Evolutionary conservation across 2,329 filamentous ascomycete genomes (phyloP).

Genomic region (Pezicula neosporulosa): DNA sequence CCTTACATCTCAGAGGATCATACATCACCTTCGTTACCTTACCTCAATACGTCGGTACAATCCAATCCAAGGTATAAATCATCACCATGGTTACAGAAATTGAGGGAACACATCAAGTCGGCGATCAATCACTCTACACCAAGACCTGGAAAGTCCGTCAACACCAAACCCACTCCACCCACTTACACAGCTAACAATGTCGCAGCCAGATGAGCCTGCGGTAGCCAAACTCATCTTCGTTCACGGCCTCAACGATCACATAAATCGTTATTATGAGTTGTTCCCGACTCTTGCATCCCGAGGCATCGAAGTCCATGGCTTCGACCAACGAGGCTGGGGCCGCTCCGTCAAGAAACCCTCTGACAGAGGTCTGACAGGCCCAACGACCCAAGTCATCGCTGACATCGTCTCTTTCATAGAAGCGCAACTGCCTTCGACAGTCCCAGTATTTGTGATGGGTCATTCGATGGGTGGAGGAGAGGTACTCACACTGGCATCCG

Average conservation of each 20-base stretch:
- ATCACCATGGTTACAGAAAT: conserved; percentile 24
- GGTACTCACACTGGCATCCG: conserved; percentile 57
- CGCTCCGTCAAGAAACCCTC: conserved; percentile 58
- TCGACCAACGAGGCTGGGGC: conserved; percentile 91
- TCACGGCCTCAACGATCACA: conserved; percentile 88
- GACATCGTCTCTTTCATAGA: conserved; percentile 77
- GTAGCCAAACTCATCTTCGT: conserved; percentile 76
- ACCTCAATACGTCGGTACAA: background rate
- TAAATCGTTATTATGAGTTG: conserved; percentile 72
- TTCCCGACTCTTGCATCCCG: conserved; percentile 66
- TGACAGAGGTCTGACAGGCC: conserved; percentile 70
- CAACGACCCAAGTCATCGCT: conserved; percentile 67
- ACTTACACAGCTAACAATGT: conserved; percentile 1
- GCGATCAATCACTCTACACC: conserved; percentile 25
- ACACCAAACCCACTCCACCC: background rate
- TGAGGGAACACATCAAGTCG: conserved; percentile 27
- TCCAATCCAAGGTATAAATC: background rate
- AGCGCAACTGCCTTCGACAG: conserved; percentile 46
- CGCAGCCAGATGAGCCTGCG: conserved; percentile 22
- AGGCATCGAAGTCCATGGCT: conserved; percentile 72
- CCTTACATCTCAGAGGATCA: too few relatives aligned
- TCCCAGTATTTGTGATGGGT: conserved; percentile 79
- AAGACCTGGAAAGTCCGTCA: conserved; percentile 27
- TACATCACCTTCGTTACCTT: too few relatives aligned
- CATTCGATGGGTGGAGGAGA: conserved; percentile 90